Evolutionary conservation across 2,329 filamentous ascomycete species (phyloP), one percentile per base, ranked within the genome.

Genomic region (Cadophora gregata): DNA sequence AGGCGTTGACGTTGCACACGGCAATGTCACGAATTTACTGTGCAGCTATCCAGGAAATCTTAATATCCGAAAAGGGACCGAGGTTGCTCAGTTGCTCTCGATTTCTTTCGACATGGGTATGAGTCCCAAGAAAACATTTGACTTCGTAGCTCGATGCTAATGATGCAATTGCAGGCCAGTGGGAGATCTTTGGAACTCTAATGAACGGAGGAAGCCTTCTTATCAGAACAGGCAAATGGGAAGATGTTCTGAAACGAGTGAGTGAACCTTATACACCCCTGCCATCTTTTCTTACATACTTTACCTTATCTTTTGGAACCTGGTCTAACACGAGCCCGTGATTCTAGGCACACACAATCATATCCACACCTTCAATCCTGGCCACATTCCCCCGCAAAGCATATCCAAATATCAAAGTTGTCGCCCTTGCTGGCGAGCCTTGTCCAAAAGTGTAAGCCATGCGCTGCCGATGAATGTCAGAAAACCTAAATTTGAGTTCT

Each of bases 1-100:
- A 83, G 93, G 93, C 75, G 93, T 96, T 9, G 84, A 88, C 73
- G 80, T 88, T 25, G 82, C 81, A 21, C 86, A 89, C 67, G 75
- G 75, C 42, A 85, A 86, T 69, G 83, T 87, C 21, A 80, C 82
- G 19, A 88, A 88, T 73, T 77, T 86, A 12, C 76, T 87, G 5
- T 81, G 83, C 64, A 74, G 82, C 29, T 79, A 80, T 25, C 85
- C 86, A 0, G 84, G 83, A 6, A 82, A 81, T 65, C 73, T 88
- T 19, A 82, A 81, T 3, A 83, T 88, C 60, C 76, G 71, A 12
- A 75, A 79, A 1, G 85, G 85, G 14, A 83, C 79, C 12, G 81
- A 81, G 14, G 85, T 88, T 8, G 84, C 82, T 2, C 85, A 86
- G 64, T 78, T 87, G 7, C 78, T 88, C 48, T 87, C 84, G 67